Conservation (phyloP, 2,329 filamentous ascomycete species). For the Pyrenophora tritici-repentis region DNA sequence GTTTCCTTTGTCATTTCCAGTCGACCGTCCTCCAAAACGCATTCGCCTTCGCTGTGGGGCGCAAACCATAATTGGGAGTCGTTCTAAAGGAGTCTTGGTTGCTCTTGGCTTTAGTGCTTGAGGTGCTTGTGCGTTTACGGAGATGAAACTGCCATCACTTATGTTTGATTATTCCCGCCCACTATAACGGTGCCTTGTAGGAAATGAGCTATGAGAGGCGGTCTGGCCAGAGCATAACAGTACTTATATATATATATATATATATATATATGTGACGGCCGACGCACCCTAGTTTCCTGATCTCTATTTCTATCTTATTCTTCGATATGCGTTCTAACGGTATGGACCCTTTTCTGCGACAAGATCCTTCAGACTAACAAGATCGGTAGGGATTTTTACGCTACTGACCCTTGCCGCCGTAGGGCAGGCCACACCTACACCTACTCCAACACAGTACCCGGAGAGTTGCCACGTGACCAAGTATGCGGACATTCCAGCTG, state of each 20-base stretch:
- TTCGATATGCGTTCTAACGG: background rate
- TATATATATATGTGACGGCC: background rate
- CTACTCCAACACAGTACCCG: background rate
- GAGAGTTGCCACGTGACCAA: conserved; percentile 29
- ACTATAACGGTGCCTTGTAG: background rate
- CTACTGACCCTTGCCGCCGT: conserved; percentile 14
- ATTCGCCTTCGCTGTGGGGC: conserved; percentile 1
- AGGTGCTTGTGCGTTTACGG: conserved; percentile 16
- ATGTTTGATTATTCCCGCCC: background rate
- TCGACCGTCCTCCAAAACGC: background rate
- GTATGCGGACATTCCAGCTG: conserved; percentile 32
- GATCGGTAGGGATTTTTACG: conserved; percentile 3
- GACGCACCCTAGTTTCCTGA: background rate
- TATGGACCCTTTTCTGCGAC: background rate
- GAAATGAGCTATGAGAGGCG: conserved; percentile 5
- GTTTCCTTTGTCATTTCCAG: too few species aligned
- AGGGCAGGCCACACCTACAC: conserved; percentile 8
- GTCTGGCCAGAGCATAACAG: background rate
- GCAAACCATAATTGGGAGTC: conserved; percentile 7
- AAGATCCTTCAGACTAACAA: background rate
- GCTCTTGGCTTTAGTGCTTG: conserved; percentile 29
- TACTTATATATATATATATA: background rate
- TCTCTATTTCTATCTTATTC: too few species aligned
- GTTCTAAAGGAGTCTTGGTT: conserved; percentile 18
- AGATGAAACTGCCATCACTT: background rate